Evolutionary conservation across 148 eudicot species (phyloP).

Genomic region (Rhododendron griersonianum): DNA sequence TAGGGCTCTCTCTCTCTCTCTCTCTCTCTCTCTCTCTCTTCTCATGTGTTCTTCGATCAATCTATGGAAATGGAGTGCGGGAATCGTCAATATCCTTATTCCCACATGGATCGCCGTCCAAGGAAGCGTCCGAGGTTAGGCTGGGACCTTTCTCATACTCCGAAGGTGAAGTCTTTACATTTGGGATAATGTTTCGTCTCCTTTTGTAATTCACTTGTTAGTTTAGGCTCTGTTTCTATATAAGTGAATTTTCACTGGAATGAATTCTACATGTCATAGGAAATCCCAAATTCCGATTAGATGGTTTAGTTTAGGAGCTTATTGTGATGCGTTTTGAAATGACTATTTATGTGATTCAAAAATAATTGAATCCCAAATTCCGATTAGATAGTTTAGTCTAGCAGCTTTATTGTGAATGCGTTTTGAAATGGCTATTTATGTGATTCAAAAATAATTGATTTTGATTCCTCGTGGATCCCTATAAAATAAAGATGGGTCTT

Average conservation of each 20-base stretch:
- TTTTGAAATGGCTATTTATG: background rate
- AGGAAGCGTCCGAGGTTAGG: slow-evolving; percentile 54
- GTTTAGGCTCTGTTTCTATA: background rate
- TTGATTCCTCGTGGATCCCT: background rate
- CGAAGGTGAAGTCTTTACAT: slow-evolving; percentile 32
- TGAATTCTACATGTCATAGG: background rate
- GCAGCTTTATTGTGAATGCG: background rate
- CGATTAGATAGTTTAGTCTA: background rate
- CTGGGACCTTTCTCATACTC: slow-evolving; percentile 45
- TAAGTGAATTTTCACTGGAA: background rate
- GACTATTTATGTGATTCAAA: background rate
- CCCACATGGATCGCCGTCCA: slow-evolving; percentile 62
- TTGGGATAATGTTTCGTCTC: background rate
- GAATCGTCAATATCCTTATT: slow-evolving; percentile 30
- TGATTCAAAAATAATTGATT: background rate
- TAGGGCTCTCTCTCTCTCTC: slow-evolving; percentile 8
- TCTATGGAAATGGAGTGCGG: slow-evolving; percentile 41
- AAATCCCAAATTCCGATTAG: background rate
- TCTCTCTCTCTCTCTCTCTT: background rate
- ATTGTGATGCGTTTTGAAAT: background rate
- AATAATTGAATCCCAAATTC: background rate
- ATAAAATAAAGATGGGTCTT: background rate
- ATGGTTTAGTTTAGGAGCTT: background rate
- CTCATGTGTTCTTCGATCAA: background rate
- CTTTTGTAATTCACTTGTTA: background rate